Base-by-base conservation (phyloP, 345 rosid species). In the Sisymbrium altissimum region DNA sequence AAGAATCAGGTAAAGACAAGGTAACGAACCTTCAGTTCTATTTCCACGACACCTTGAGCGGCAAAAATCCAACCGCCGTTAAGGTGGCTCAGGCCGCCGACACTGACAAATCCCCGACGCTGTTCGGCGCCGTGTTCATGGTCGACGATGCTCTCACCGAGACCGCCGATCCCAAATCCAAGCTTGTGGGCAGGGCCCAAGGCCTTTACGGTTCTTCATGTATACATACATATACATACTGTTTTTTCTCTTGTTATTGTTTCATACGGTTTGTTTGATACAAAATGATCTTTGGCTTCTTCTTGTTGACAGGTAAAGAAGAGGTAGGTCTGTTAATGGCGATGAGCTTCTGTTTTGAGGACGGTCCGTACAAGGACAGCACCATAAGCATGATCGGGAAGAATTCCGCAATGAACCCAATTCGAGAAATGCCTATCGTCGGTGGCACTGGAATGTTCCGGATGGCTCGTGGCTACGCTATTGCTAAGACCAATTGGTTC, bases 291-390 rank as follows among this genome's bases (percentile, higher is more conserved):
- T n/a, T n/a, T n/a, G n/a, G n/a, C n/a, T n/a, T n/a, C n/a, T n/a
- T n/a, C n/a, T n/a, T n/a, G n/a, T n/a, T n/a, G n/a, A n/a, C 85
- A 11, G 66, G 81, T 30, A 79, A 86, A 77, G 67, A 70, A 33
- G 83, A 84, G 60, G 0, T 87, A 2, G 87, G 83, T 7, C 32
- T 89, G 6, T 32, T 83, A 3, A 86, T 87, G 90, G 83, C 79
- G 18, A 75, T 83, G 84, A 86, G 80, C 77, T 81, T 83, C 17
- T 54, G 54, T 56, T 91, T 91, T 77, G 62, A 62, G 4, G 86
- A 89, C 33, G 92, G 89, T 4, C 77, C 67, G 10, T 85, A 86
- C 73, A 86, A 91, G 23, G 88, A 93, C 7, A 91, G 97, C 78
- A 80, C 88, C 38, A 48, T 88, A 4, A 85, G 86, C 64, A 64